Evolutionary conservation across 192 early-diverging fungal species (phyloP).

Genomic region (Entophlyctis luteolus): DNA sequence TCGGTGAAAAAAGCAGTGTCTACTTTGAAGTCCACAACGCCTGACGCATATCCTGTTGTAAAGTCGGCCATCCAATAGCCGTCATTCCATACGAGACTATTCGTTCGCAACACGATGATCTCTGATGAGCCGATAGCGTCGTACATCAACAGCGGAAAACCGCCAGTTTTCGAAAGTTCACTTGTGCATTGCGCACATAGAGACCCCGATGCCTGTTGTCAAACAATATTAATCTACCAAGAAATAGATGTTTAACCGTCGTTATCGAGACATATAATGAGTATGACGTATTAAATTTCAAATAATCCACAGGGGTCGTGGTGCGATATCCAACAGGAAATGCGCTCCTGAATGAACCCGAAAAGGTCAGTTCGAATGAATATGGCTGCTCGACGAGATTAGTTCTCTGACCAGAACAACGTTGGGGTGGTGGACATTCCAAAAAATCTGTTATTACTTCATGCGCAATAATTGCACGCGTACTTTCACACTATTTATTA

Average conservation of each 20-base stretch:
- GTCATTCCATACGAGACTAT: not conserved
- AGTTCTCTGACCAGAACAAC: too few species aligned
- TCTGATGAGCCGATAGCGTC: not conserved
- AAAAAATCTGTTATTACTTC: too few species aligned
- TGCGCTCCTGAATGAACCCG: not conserved
- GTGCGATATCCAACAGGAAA: not conserved
- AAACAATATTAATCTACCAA: not conserved
- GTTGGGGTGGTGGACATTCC: too few species aligned
- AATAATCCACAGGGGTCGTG: not conserved
- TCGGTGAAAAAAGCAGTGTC: not conserved
- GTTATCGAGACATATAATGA: not conserved
- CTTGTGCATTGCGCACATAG: not conserved
- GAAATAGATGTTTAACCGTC: not conserved
- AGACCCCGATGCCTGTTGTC: not conserved
- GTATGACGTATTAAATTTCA: not conserved
- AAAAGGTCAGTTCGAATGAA: too few species aligned
- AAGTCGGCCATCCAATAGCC: not conserved
- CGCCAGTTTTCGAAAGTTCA: slow-evolving; percentile 2
- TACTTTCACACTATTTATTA: too few species aligned
- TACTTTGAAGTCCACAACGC: not conserved
- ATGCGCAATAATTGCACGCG: too few species aligned
- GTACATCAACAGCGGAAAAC: not conserved
- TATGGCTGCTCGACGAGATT: too few species aligned
- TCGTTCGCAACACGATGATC: not conserved
- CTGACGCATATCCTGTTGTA: not conserved